phyloP scores from a whole-genome alignment of 306 rosid species.

The Inga oerstediana region DNA sequence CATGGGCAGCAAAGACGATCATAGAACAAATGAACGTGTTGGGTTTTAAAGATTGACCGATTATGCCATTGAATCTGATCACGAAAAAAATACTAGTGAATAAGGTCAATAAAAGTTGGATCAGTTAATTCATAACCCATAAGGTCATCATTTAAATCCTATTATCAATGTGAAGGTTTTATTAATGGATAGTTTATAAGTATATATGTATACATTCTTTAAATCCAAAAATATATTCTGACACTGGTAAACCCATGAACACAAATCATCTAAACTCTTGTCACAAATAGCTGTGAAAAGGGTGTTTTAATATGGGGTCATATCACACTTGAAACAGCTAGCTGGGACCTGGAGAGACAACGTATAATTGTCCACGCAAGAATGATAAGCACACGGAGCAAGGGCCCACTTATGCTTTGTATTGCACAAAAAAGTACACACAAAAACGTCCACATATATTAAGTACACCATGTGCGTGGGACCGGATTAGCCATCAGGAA shows the following conservation, averaged over 20 bases:
- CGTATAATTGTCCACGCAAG: not conserved
- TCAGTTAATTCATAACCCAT: no score
- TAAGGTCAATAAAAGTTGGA: no score
- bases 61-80: not conserved
- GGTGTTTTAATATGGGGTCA: not conserved
- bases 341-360: not conserved
- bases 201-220: no score
- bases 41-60: not conserved
- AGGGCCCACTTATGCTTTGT: not conserved
- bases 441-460: not conserved
- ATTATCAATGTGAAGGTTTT: no score
- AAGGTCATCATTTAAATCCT: no score
- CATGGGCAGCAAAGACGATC: not conserved
- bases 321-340: not conserved
- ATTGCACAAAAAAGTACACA: not conserved
- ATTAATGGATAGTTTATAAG: no score
- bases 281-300: no score
- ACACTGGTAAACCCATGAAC: no score
- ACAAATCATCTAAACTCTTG: no score
- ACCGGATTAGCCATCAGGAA: not conserved
- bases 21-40: not conserved
- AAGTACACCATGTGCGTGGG: not conserved
- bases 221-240: no score
- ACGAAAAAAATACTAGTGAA: no score
- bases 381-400: not conserved